phyloP scores from a whole-genome alignment of 495 filamentous ascomycete species.

The Tuber borchii region DNA sequence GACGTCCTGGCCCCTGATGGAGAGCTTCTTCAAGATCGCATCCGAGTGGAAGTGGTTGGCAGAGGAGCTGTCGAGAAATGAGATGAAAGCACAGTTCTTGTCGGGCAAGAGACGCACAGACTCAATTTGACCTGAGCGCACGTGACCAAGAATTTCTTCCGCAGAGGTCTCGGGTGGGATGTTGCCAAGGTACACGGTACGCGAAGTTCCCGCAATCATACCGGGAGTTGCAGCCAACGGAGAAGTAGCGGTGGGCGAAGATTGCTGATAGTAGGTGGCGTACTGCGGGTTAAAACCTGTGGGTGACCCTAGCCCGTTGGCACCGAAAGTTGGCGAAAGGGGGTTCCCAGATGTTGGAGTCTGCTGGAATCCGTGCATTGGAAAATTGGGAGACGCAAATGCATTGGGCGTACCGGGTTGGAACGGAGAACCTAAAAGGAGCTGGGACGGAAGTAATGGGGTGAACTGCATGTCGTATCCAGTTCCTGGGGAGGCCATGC shows the following conservation, averaged over 20 bases:
- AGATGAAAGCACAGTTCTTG: slow-evolving; percentile 99
- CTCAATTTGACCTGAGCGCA: slow-evolving; percentile 96
- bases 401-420: slow-evolving; percentile 87
- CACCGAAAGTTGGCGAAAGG: slow-evolving; percentile 72
- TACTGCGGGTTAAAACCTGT: slow-evolving; percentile 40
- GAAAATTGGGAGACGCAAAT: slow-evolving; percentile 86
- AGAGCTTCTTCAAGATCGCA: slow-evolving; percentile 97
- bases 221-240: slow-evolving; percentile 69
- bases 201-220: slow-evolving; percentile 80
- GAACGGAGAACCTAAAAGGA: slow-evolving; percentile 92
- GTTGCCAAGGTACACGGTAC: slow-evolving; percentile 95
- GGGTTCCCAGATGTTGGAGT: slow-evolving; percentile 71
- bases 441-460: slow-evolving; percentile 84
- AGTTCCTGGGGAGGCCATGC: slow-evolving; percentile 79
- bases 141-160: slow-evolving; percentile 94
- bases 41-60: slow-evolving; percentile 99
- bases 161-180: slow-evolving; percentile 97
- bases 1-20: slow-evolving; percentile 96
- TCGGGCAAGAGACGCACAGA: slow-evolving; percentile 91
- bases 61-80: slow-evolving; percentile 91
- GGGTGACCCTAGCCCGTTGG: slow-evolving; percentile 39
- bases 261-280: slow-evolving; percentile 40
- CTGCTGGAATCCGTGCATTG: slow-evolving; percentile 64
- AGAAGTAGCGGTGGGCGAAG: slow-evolving; percentile 54
- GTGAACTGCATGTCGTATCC: slow-evolving; percentile 98